These are phyloP conservation scores for Hyphopichia wangnamkhiaoensis DNA, from an alignment of 1,139 yeast species.

Conservation along the genomic window DNA sequence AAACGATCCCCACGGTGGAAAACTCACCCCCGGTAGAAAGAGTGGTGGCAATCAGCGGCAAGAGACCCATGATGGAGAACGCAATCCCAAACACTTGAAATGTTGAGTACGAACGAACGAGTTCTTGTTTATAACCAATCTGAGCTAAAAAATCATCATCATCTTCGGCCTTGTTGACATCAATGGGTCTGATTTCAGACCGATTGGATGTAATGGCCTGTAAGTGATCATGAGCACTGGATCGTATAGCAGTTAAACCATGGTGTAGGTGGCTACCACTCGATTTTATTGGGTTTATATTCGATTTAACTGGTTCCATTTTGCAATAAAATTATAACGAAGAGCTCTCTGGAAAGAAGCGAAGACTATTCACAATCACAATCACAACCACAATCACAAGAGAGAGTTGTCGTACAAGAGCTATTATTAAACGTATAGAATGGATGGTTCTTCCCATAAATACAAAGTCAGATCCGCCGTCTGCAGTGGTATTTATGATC, in stretches of 20 bases:
- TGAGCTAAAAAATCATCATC: conserved; percentile 54
- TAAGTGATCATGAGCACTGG: conserved; percentile 15
- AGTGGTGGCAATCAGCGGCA: conserved; percentile 47
- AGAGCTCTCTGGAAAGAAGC: too few species aligned
- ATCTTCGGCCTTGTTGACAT: conserved; percentile 25
- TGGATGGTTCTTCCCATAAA: too few species aligned
- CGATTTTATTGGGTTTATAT: background rate
- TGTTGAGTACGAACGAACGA: conserved; percentile 47
- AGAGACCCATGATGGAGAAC: conserved; percentile 53
- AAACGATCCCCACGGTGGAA: conserved; percentile 51
- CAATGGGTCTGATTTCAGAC: conserved; percentile 28
- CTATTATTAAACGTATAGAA: too few species aligned
- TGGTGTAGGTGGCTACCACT: background rate
- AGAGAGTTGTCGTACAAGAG: too few species aligned
- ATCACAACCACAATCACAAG: too few species aligned
- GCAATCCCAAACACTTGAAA: conserved; percentile 56
- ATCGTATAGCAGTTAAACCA: conserved; percentile 1
- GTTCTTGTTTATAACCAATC: conserved; percentile 55
- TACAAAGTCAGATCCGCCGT: too few species aligned
- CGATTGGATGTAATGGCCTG: conserved; percentile 23
- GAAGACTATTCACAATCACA: too few species aligned
- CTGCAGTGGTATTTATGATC: too few species aligned
- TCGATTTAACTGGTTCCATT: background rate
- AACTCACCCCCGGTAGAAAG: conserved; percentile 38
- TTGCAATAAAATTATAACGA: background rate